A percentile compares a stretch with the other conserved stretches of the same genome.
Evolutionary conservation across 148 eudicot genomes (phyloP).

Genomic region (Cornus suecica): DNA sequence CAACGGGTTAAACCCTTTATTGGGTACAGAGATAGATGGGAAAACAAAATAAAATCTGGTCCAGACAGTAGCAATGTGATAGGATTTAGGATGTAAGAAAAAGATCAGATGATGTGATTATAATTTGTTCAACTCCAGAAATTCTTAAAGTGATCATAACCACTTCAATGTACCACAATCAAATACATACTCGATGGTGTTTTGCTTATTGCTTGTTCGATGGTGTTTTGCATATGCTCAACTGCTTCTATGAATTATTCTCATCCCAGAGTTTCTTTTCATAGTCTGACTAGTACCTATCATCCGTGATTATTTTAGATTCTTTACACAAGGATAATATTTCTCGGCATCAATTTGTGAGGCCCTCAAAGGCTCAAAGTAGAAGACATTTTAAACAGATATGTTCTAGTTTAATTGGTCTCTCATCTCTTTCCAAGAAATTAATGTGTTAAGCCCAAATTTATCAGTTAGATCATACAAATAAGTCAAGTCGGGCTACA

Average conservation of each 20-base stretch:
- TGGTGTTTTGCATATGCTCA: not conserved
- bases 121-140: not conserved
- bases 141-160: not conserved
- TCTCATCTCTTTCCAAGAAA: not conserved
- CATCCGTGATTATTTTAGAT: too few relatives aligned
- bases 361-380: not conserved
- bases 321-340: not conserved
- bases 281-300: not conserved
- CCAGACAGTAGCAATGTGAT: not conserved
- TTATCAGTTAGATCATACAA: not conserved
- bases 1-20: too few relatives aligned
- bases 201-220: not conserved
- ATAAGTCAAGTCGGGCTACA: not conserved
- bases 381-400: not conserved
- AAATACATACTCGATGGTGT: not conserved
- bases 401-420: too few relatives aligned
- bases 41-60: not conserved
- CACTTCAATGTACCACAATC: not conserved
- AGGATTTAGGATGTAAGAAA: not conserved
- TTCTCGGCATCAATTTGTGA: not conserved
- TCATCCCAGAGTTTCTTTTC: not conserved
- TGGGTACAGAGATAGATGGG: not conserved
- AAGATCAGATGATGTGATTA: not conserved
- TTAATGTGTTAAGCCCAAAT: not conserved
- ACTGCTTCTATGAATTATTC: not conserved